These are phyloP conservation scores for Acacia confusa DNA, from an alignment of 306 rosid species.

Conservation along the genomic window DNA sequence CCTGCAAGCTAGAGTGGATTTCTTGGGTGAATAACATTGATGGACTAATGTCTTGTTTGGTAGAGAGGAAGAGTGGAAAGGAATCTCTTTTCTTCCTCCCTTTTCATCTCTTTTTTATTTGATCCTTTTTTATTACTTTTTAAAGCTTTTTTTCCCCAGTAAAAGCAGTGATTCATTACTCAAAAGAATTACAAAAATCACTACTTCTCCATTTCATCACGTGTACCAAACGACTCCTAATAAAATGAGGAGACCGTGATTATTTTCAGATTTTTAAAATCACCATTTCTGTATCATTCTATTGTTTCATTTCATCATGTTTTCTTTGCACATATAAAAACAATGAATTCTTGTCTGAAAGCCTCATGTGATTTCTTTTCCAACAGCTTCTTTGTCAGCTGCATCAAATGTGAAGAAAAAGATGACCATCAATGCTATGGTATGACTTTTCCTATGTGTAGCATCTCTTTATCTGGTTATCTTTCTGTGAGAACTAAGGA, in stretches of 20 bases:
- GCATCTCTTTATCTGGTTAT: not conserved
- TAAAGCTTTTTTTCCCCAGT: not conserved
- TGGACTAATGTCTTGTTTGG: not conserved
- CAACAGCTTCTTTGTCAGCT: slow-evolving; percentile 29
- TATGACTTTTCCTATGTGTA: slow-evolving; percentile 21
- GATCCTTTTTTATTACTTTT: not conserved
- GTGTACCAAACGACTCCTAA: not conserved
- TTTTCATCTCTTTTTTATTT: not conserved
- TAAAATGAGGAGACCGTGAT: not conserved
- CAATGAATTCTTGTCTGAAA: not conserved
- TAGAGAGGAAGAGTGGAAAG: not conserved
- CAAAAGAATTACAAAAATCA: not conserved
- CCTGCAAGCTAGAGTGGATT: not conserved
- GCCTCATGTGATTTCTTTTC: slow-evolving; percentile 18
- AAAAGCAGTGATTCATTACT: not conserved
- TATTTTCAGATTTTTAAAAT: not conserved
- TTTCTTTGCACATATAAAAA: not conserved
- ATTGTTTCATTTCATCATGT: not conserved
- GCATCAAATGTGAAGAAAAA: slow-evolving; percentile 22
- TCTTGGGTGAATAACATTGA: not conserved
- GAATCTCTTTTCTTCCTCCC: not conserved
- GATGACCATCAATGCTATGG: slow-evolving; percentile 25
- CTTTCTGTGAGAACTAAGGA: not conserved
- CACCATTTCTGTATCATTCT: not conserved
- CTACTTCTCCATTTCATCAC: not conserved